Base-by-base conservation (phyloP, 1,284 basidiomycete species). In the Wolfiporia cocos region DNA sequence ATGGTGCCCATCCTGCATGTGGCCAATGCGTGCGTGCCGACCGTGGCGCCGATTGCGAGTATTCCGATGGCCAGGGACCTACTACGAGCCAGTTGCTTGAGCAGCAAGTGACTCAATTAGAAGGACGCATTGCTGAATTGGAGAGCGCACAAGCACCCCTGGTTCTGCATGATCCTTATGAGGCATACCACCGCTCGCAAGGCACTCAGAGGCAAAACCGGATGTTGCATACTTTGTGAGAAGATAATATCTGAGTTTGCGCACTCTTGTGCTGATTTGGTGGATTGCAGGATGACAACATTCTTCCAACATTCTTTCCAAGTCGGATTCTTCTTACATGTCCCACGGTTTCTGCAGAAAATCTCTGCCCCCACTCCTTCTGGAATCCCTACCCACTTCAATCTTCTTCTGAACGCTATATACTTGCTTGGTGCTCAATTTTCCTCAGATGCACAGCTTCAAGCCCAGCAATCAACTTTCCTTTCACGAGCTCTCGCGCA, bases 311-410 rank as follows among this genome's bases (percentile, higher is more conserved):
- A 69, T 39, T 54, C 59, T 18, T 56, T 57, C 18, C 59, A 65
- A 24, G 60, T 67, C 37, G 68, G 68, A 2, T 70, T 71, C 42
- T 70, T 71, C 53, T 55, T 72, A n/a, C 53, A 70, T 47, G 46
- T 54, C 14, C 43, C 55, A 10, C 62, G 64, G 21, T 69, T 70
- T 43, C 46, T 64, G 23, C 50, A 47, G 39, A 49, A 47, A 38
- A 54, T 59, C 24, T 58, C 47, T 43, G 30, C 44, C 29, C 44
- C 50, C 50, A 41, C 43, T 41, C 21, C 57, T 39, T 42, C 54
- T 46, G 46, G 50, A 37, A 45, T 52, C 38, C 49, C 57, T 17
- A 44, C 48, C 34, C 46, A 56, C 22, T 47, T 56, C 17, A 42
- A 51, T 1, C 49, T 56, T 12, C 47, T 61, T 14, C 49, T 56